phyloP scores from a whole-genome alignment of 805 yeast genomes.

The Cyberlindnera lachancei region DNA sequence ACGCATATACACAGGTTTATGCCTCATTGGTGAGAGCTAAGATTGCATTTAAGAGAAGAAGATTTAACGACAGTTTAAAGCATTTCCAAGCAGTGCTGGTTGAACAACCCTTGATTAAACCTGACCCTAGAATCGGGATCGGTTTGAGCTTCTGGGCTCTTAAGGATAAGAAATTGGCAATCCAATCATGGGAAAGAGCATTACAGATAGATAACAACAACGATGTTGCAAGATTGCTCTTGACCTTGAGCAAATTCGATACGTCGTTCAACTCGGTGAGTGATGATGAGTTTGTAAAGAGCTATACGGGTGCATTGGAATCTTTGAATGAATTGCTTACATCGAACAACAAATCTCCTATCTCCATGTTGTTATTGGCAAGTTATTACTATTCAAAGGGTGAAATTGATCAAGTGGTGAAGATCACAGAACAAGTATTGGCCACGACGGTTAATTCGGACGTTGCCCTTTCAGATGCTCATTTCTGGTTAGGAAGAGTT shows the following conservation, averaged over 20 bases:
- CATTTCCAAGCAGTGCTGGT: constrained; percentile 77
- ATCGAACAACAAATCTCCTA: constrained; percentile 44
- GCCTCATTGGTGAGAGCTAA: constrained; percentile 86
- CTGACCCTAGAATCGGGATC: constrained; percentile 92
- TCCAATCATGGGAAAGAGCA: constrained; percentile 75
- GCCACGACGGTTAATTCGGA: constrained; percentile 31
- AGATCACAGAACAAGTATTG: constrained; percentile 45
- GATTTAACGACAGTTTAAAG: constrained; percentile 66
- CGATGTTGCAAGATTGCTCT: constrained; percentile 53
- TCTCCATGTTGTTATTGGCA: constrained; percentile 58
- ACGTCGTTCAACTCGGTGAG: constrained; percentile 49
- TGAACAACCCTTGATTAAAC: constrained; percentile 68
- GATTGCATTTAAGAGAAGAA: constrained; percentile 61
- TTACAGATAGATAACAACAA: constrained; percentile 50
- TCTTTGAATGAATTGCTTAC: constrained; percentile 29
- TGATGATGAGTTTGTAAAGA: constrained; percentile 49
- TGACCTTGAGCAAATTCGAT: constrained; percentile 64
- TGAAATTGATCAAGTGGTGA: constrained; percentile 50
- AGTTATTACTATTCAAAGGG: constrained; percentile 65
- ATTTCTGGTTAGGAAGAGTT: constrained; percentile 84
- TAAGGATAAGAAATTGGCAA: constrained; percentile 70
- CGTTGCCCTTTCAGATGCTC: constrained; percentile 48
- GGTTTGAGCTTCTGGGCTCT: constrained; percentile 92
- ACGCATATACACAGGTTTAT: constrained; percentile 52
- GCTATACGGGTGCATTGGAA: constrained; percentile 52